Base-by-base conservation (phyloP, 768 basidiomycete genomes). In the Panaeolus papilionaceus region DNA sequence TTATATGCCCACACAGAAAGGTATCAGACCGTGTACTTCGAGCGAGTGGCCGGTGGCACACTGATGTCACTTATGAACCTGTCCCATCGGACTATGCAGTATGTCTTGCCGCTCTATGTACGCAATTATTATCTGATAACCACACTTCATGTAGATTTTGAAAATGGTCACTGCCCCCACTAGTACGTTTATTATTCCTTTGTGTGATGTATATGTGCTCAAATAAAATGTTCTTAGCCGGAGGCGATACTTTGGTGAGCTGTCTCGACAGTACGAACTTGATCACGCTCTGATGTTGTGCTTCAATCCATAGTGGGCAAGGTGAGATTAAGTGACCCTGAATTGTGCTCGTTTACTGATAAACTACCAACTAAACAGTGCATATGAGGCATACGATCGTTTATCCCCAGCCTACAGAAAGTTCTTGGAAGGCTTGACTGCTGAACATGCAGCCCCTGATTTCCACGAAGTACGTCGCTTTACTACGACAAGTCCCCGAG, bases 361-460 rank as follows among this genome's bases (percentile, higher is more conserved):
- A 9, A 20, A 26, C 4, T 9, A 12, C 11, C 20, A 18, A 9
- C 23, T 2, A 26, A 7, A 10, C 26, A 83, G 83, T 66, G 86
- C 81, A 3, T 90, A 89, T 70, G 88, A 88, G 72, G 88, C 87
- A 9, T 91, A 90, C 76, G 87, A 89, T 74, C 79, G 85, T 16
- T 83, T 91, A 26, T 89, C 88, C 0, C 86, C 87, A 9, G 79
- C 83, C 4, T 82, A 82, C 67, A 77, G 82, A 62, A 80, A 78
- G 40, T 88, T 88, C 75, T 78, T 90, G 49, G 87, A 89, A 72
- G 85, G 86, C 8, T 76, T 90, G 14, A 87, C 85, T 1, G 89
- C 89, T 0, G 74, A 84, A 1, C 88, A 90, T 70, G 76, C 79
- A 49, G 88, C 81, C 20, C 75, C 79, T 62, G 75, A 78, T 64